Percentiles rank a stretch among this genome's conserved stretches.
Conservation (phyloP, 1,139 yeast genomes). For the Zygosaccharomyces pseudobailii region DNA sequence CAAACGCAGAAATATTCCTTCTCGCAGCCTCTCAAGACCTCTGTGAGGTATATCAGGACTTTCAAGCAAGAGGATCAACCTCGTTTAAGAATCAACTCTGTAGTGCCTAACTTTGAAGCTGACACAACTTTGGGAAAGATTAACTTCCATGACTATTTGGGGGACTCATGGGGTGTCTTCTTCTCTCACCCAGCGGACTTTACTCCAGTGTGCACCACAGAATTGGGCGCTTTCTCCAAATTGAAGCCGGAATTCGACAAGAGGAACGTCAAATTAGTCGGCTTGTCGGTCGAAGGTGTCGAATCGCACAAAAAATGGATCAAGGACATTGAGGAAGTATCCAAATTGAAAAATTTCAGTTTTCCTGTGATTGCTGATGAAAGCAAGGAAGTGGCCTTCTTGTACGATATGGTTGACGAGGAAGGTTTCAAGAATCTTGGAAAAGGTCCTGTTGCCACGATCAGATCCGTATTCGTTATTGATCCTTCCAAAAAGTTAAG, state of each 20-base stretch:
- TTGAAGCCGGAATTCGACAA: slow-evolving; percentile 77
- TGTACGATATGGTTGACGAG: slow-evolving; percentile 89
- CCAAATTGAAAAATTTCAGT: slow-evolving; percentile 58
- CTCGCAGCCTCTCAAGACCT: slow-evolving; percentile 18
- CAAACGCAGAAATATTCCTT: slow-evolving; percentile 20
- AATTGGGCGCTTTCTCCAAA: slow-evolving; percentile 85
- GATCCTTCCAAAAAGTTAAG: slow-evolving; percentile 86
- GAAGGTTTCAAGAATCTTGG: slow-evolving; percentile 75
- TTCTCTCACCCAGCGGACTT: slow-evolving; percentile 93
- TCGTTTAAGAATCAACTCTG: slow-evolving; percentile 59
- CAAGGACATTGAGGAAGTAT: slow-evolving; percentile 76
- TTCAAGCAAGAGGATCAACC: slow-evolving; percentile 62
- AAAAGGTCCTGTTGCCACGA: slow-evolving; percentile 67
- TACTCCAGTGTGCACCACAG: slow-evolving; percentile 94
- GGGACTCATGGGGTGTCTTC: slow-evolving; percentile 76
- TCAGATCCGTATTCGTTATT: slow-evolving; percentile 83
- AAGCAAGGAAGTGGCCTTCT: slow-evolving; percentile 71
- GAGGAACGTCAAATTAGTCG: slow-evolving; percentile 79
- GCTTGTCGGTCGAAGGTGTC: slow-evolving; percentile 75
- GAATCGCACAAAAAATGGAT: slow-evolving; percentile 79
- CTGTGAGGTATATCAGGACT: slow-evolving; percentile 36
- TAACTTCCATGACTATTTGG: slow-evolving; percentile 76
- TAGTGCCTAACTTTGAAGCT: slow-evolving; percentile 81
- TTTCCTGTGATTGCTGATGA: slow-evolving; percentile 89
- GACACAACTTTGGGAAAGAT: slow-evolving; percentile 73